Base-by-base conservation (phyloP, 2,329 filamentous ascomycete genomes). In the Byssoonygena ceratinophila region DNA sequence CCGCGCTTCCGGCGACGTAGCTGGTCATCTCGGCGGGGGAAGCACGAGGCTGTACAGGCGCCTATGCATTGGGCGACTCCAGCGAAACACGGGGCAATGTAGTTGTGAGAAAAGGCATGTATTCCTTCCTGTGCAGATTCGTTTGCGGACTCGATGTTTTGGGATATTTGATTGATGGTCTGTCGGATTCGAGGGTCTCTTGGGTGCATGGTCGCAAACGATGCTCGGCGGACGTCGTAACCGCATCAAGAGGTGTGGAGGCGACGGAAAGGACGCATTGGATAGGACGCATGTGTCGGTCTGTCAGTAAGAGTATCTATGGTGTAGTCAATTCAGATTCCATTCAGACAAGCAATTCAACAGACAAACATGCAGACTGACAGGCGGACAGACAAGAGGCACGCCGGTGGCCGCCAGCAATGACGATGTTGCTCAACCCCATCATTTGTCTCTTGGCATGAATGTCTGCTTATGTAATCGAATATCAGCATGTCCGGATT, bases 41-140 rank as follows among this genome's bases (percentile, higher is more conserved):
- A 64, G 57, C 87, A 87, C 11, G 81, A 75, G 41, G 83, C 82
- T 60, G 88, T 89, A 65, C 84, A 84, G 45, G 72, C 67, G 54
- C 85, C 79, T 57, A 94, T 61, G 58, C 83, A 83, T 52, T 76
- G 74, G 52, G 74, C 76, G 45, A 94, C 65, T 5, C 82, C 81
- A 0, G 76, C 73, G 32, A 96, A 74, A 65, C 91, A 96, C 0
- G 91, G 91, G 54, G 77, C 80, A 61, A 97, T 77, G 69, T 95
- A 96, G 61, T 81, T 76, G 65, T 95, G 87, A 53, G 87, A 83
- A 64, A 96, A 92, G 55, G 83, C 82, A 79, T 90, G 97, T 63
- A 97, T 85, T 52, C 85, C 84, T 45, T 87, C 88, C 55, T 92
- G 90, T n/a, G 91, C 89, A 53, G 87, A 84, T 67, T 94, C 88